Evolutionary conservation across 495 filamentous ascomycete species (phyloP), one percentile per base, ranked within the genome.

Genomic region (Daldinia caldariorum): DNA sequence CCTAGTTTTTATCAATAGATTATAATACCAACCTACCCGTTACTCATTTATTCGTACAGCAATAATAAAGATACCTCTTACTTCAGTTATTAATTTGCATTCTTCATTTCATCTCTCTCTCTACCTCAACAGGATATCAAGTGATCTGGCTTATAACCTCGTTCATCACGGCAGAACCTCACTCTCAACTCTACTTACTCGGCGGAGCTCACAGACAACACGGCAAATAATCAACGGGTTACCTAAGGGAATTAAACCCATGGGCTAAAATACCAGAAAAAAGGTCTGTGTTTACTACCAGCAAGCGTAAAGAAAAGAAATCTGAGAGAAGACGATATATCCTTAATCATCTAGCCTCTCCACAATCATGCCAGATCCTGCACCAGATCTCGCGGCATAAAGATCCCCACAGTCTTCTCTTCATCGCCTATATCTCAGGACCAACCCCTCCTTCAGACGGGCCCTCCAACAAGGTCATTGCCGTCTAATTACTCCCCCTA

Each of bases 271-370:
- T 18, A 45, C 31, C 29, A 12, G 55, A 55, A 37, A 58, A 58
- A 61, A 50, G 12, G 60, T 41, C 55, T 61, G 67, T 70, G 34
- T 64, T 70, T 70, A 66, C 67, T 70, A 66, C 41, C 43, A 63
- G 58, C 60, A 60, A 67, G 39, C 35, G 31, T 64, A 59, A 58
- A 58, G 41, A 71, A 67, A 71, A 63, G 51, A 61, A 70, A 67
- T 20, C 14, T 56, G 58, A 67, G 60, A 64, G 60, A 56, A 65
- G 67, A 67, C 38, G 45, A 58, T 58, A 60, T 63, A 69, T 69
- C 61, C 57, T 61, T 58, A 69, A 64, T 56, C 67, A 64, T 64
- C 66, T 56, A 55, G 54, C 18, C 67, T 70, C 67, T 61, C 67
- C 34, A 43, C 41, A 37, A n/a, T 35, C 61, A 58, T 50, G 54